Conservation (phyloP, 2,329 filamentous ascomycete species). For the Nigrospora sphaerica region DNA sequence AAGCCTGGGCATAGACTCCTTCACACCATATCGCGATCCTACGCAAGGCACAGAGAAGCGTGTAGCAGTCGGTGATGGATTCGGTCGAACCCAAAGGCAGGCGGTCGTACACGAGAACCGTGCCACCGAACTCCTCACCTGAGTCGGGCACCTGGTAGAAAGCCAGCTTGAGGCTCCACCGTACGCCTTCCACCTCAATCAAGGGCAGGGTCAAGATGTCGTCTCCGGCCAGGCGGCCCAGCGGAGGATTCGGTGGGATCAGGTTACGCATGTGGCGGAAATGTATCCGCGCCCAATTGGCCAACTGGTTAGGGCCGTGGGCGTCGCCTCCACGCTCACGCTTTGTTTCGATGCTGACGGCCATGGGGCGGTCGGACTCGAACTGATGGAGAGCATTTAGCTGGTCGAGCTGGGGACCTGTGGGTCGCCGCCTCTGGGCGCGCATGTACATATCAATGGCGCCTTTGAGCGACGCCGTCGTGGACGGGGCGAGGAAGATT, state of each 20-base stretch:
- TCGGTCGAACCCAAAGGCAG: conserved; percentile 1
- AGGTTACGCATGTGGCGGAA: conserved; percentile 1
- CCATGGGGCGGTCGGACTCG: conserved; percentile 2
- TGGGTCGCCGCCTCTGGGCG: too few species aligned
- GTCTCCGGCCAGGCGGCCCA: neutral
- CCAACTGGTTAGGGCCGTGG: conserved; percentile 3
- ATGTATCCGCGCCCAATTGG: conserved; percentile 2
- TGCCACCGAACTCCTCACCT: neutral
- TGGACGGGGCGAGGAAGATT: conserved; percentile 1
- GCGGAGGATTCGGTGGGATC: neutral
- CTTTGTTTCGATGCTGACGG: conserved; percentile 3
- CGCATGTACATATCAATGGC: neutral
- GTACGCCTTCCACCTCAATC: conserved; percentile 2
- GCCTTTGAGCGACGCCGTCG: neutral
- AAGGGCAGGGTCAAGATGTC: conserved; percentile 1
- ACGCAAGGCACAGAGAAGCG: conserved; percentile 2
- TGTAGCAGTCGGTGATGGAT: conserved; percentile 1
- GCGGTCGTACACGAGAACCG: neutral
- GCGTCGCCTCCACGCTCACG: conserved; percentile 2
- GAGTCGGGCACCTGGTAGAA: conserved; percentile 2
- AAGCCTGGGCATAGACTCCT: too few species aligned
- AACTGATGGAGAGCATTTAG: conserved; percentile 2
- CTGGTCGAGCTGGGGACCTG: neutral
- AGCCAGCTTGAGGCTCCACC: conserved; percentile 2
- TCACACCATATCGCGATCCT: neutral